A percentile compares a stretch with the other conserved stretches of the same genome.
Conservation (phyloP, 2,329 filamentous ascomycete genomes). For the Phoma sp. region DNA sequence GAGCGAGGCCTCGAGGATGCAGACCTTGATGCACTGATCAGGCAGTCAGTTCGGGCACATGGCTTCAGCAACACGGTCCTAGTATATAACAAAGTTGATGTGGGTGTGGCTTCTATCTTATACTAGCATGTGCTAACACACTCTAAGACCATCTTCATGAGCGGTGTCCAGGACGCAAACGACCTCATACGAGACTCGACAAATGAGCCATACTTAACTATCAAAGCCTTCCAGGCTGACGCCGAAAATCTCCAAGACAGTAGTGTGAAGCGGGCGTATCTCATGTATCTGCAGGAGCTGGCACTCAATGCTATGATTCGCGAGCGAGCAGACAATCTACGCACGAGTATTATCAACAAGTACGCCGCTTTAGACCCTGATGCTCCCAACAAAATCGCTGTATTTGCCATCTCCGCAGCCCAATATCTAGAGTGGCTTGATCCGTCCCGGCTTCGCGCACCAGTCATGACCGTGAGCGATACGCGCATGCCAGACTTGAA, state of each 20-base stretch:
- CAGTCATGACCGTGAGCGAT: conserved; percentile 11
- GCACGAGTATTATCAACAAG: conserved; percentile 1
- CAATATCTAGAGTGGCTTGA: conserved; percentile 14
- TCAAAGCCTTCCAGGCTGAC: background rate
- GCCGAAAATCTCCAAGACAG: background rate
- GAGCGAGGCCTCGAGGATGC: conserved; percentile 14
- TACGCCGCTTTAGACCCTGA: conserved; percentile 9
- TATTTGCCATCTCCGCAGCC: conserved; percentile 12
- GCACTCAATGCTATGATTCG: conserved; percentile 15
- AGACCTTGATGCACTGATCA: conserved; percentile 10
- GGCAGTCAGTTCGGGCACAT: conserved; percentile 13
- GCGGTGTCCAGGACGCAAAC: conserved; percentile 8
- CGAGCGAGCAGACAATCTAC: conserved; percentile 7
- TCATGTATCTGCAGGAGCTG: conserved; percentile 7
- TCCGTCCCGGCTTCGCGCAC: conserved; percentile 5
- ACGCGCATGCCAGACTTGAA: conserved; percentile 11
- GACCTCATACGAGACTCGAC: conserved; percentile 4
- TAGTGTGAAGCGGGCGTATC: background rate
- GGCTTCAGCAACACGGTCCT: conserved; percentile 11
- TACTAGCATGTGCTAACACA: background rate
- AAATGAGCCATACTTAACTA: conserved; percentile 4
- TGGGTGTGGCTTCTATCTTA: background rate
- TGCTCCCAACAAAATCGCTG: background rate
- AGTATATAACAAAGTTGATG: conserved; percentile 14
- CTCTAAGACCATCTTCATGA: conserved; percentile 14